phyloP scores from a whole-genome alignment of 2,329 filamentous ascomycete genomes.

The Fusarium poae region DNA sequence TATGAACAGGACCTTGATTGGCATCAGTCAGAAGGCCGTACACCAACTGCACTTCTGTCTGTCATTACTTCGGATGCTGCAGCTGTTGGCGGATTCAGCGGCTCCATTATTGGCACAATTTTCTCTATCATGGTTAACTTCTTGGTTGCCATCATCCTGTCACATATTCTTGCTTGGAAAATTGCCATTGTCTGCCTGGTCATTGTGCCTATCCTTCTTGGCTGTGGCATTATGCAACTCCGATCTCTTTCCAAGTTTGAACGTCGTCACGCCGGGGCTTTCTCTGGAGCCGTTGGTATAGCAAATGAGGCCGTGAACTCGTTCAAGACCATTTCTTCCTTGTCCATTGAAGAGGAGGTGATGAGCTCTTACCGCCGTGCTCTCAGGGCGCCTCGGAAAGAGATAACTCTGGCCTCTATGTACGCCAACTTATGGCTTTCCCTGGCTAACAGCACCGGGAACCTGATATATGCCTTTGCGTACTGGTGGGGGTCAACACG shows the following conservation, averaged over 20 bases:
- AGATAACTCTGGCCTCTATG: constrained; percentile 63
- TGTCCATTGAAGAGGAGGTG: constrained; percentile 66
- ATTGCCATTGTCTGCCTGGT: constrained; percentile 80
- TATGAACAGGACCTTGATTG: constrained; percentile 76
- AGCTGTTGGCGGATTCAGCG: constrained; percentile 75
- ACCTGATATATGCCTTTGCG: constrained; percentile 78
- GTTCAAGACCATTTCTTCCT: constrained; percentile 72
- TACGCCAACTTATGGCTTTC: constrained; percentile 72
- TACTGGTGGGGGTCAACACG: constrained; percentile 85
- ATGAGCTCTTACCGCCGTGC: constrained; percentile 66
- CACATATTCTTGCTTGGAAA: constrained; percentile 80
- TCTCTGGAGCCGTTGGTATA: constrained; percentile 72
- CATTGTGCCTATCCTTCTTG: constrained; percentile 75
- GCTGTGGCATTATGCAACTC: constrained; percentile 77
- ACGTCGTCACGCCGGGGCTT: constrained; percentile 73
- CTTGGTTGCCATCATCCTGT: constrained; percentile 74
- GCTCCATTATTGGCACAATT: constrained; percentile 77
- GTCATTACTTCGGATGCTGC: constrained; percentile 78
- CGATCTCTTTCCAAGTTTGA: constrained; percentile 72
- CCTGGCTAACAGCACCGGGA: constrained; percentile 70
- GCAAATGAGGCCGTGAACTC: constrained; percentile 76
- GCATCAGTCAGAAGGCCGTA: constrained; percentile 75
- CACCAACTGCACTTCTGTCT: constrained; percentile 71
- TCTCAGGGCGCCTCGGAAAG: constrained; percentile 65
- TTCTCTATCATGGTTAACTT: constrained; percentile 78